Percentiles rank a stretch among this genome's conserved stretches.
Conservation (phyloP, 441 rosid genomes). For the Iberis amara region DNA sequence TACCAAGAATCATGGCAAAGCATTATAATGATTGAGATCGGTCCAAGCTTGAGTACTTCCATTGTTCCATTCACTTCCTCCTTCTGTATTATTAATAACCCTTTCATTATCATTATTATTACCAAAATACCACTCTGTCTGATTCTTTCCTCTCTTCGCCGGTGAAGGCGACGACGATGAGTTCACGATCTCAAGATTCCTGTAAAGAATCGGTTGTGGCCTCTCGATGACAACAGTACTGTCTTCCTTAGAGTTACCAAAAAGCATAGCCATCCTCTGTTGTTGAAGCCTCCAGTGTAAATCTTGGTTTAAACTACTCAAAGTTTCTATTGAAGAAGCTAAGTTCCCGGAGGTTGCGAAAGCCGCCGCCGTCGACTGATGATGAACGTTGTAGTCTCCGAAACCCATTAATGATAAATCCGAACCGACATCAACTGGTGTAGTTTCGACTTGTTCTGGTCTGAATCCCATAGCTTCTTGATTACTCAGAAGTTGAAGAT, state of each 20-base stretch:
- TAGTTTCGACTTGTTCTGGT: slow-evolving; percentile 28
- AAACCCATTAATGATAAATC: slow-evolving; percentile 48
- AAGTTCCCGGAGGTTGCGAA: slow-evolving; percentile 42
- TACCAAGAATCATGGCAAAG: slow-evolving; percentile 53
- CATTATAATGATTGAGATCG: slow-evolving; percentile 59
- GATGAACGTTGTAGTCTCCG: slow-evolving; percentile 43
- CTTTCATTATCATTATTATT: slow-evolving; percentile 47
- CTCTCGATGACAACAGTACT: slow-evolving; percentile 38
- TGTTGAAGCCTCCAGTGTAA: slow-evolving; percentile 96
- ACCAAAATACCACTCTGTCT: slow-evolving; percentile 88
- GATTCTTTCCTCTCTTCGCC: slow-evolving; percentile 43
- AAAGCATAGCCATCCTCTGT: slow-evolving; percentile 71
- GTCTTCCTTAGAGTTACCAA: slow-evolving; percentile 44
- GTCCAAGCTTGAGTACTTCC: slow-evolving; percentile 58
- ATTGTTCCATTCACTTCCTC: slow-evolving; percentile 43
- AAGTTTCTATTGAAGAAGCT: slow-evolving; percentile 78
- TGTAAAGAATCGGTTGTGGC: slow-evolving; percentile 66
- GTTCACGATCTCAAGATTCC: slow-evolving; percentile 48
- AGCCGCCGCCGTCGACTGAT: slow-evolving; percentile 27
- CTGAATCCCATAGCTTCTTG: slow-evolving; percentile 40
- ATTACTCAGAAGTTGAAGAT: slow-evolving; percentile 28
- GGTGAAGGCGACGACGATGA: slow-evolving; percentile 37
- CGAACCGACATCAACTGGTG: slow-evolving; percentile 31
- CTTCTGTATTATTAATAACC: slow-evolving; percentile 32
- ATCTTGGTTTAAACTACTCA: slow-evolving; percentile 87